Evolutionary conservation across 2,329 filamentous ascomycete genomes (phyloP).

Genomic region (Hymenoscyphus linearis): DNA sequence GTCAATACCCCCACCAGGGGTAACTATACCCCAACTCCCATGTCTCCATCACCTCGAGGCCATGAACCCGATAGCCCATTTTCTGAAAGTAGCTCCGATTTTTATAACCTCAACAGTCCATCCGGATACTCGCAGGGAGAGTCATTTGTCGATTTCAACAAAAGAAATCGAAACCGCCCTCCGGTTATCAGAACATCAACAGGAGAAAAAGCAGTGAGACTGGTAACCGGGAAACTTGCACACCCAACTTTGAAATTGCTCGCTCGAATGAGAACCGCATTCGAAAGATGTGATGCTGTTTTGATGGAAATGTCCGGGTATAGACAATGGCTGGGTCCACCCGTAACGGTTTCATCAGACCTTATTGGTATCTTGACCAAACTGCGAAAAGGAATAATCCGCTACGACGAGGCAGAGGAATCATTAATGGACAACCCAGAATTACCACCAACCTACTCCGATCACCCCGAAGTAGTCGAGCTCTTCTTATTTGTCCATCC

Average conservation of each 20-base stretch:
- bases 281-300: slow-evolving; percentile 45
- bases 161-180: slow-evolving; percentile 18
- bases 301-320: slow-evolving; percentile 50
- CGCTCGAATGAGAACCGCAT: slow-evolving; percentile 39
- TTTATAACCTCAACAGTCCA: not conserved
- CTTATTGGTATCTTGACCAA: slow-evolving; percentile 36
- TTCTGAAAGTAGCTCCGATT: not conserved
- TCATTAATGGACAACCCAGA: slow-evolving; percentile 41
- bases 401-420: slow-evolving; percentile 44
- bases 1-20: not conserved
- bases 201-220: slow-evolving; percentile 28
- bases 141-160: slow-evolving; percentile 35
- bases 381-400: slow-evolving; percentile 39
- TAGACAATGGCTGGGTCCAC: slow-evolving; percentile 42
- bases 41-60: not conserved
- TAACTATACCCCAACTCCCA: not conserved
- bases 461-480: slow-evolving; percentile 45
- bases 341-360: slow-evolving; percentile 38
- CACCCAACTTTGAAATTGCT: slow-evolving; percentile 44
- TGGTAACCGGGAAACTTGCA: slow-evolving; percentile 36
- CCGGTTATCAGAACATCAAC: slow-evolving; percentile 25
- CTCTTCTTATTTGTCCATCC: slow-evolving; percentile 52
- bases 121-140: slow-evolving; percentile 20
- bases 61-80: not conserved
- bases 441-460: slow-evolving; percentile 41